phyloP scores from a whole-genome alignment of 306 rosid species.

The Lathyrus aphaca region DNA sequence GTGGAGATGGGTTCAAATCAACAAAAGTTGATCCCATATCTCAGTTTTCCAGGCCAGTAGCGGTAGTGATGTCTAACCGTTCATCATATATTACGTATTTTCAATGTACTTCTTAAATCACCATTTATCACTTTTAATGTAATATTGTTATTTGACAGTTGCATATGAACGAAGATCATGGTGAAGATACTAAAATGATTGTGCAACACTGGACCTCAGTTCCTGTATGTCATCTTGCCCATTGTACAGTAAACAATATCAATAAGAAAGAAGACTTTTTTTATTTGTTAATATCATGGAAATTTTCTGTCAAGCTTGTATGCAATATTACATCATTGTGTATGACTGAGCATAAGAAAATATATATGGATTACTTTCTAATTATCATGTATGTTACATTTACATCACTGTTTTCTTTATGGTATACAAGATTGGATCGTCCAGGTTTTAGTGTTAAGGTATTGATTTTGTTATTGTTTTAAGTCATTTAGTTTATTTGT shows the following conservation, averaged over 20 bases:
- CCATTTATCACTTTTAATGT: too few species aligned
- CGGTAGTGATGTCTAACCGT: too few species aligned
- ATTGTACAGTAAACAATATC: conserved; percentile 21
- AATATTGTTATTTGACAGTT: conserved; percentile 55
- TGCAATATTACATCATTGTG: conserved; percentile 24
- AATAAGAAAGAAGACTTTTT: background rate
- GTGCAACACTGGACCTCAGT: conserved; percentile 84
- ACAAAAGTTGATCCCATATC: too few species aligned
- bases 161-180: conserved; percentile 96
- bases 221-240: conserved; percentile 58
- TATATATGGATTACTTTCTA: background rate
- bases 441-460: too few species aligned
- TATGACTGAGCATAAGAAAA: conserved; percentile 29
- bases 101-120: too few species aligned
- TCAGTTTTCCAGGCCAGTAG: too few species aligned
- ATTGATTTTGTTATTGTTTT: too few species aligned
- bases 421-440: too few species aligned
- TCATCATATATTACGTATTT: too few species aligned
- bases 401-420: conserved; percentile 13
- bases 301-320: conserved; percentile 31
- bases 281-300: conserved; percentile 18
- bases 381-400: conserved; percentile 25
- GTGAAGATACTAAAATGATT: conserved; percentile 85
- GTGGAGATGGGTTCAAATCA: too few species aligned
- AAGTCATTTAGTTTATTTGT: too few species aligned